Evolutionary conservation across 495 filamentous ascomycete genomes (phyloP), one percentile per base, ranked within the genome.

Genomic region (Xylaria flabelliformis): DNA sequence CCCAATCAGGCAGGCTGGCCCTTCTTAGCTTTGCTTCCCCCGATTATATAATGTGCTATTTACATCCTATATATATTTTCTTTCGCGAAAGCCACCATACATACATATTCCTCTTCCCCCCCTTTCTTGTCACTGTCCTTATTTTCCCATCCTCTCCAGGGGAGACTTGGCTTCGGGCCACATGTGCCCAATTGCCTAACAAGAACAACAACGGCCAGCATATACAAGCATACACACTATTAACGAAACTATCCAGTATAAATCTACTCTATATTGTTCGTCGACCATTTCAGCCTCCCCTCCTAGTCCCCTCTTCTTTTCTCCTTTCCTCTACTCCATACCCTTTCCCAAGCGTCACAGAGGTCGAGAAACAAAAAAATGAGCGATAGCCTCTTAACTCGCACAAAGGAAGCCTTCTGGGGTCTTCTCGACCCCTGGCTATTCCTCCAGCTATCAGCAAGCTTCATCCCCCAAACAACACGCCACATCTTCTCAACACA

Each of bases 391-490:
- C 58, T 73, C 64, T 44, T 59, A 4, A 19, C 67, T 3, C 73
- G 72, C 75, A 70, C 74, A 7, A 15, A 9, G 17, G 71, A 70
- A 19, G 72, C 67, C 36, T 15, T 78, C 74, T 19, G 19, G 64
- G 74, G 75, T 34, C 74, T 84, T 46, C 34, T 84, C 17, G 50
- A 69, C 64, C 85, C 86, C 17, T 82, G 81, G 75, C 26, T 64
- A 12, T 85, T 87, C 77, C 75, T 87, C 62, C 32, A 42, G 17
- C 3, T 78, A 13, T 80, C 84, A n/a, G 69, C 78, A 4, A 75
- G 75, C 65, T 81, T 71, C 74, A 75, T 85, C 3, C 84, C 84
- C 0, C 9, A 56, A 2, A 83, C 83, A 4, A 55, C 85, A 65
- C 59, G 78, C 17, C 29, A 71, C 17, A 76, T 83, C 48, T 15